Base-by-base conservation (phyloP, 31 red algal species). In the Odonthalia washingtoniensis region DNA sequence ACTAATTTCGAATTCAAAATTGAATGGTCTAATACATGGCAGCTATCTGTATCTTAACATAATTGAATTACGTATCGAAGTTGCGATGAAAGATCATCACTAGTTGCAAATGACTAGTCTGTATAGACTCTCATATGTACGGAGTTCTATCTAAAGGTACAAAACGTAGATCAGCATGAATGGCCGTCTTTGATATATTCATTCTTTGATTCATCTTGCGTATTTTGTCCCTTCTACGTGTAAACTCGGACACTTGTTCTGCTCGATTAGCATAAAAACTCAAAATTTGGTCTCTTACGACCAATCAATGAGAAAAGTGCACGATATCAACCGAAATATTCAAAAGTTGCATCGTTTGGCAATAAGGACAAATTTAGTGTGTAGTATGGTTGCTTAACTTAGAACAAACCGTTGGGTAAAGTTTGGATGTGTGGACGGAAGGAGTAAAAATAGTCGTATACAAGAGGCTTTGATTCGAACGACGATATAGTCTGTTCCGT, bases 61-160 rank as follows among this genome's bases (percentile, higher is more conserved):
- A 77, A 62, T 70, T 74, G 41, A 40, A 84, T 72, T 30, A 77
- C 30, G 4, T 73, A 84, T 4, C 80, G 0, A 32, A 74, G 80
- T 38, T 76, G 80, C 26, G 80, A 77, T 4, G 0, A 37, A 27
- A 37, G 80, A 40, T 84, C 80, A 0, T 84, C 80, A 62, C 73
- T 84, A 0, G 38, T 36, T 0, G 49, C 77, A 81, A 81, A 81
- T 26, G 40, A 53, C 0, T 0, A 38, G 60, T 81, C 77, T 14
- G 77, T 38, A 66, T 81, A 81, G 5, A 81, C 77, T 0, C 0
- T 0, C 40, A 81, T 18, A 33, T 65, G 77, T 5, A 65, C 39
- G n/a, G 77, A 81, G 27, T 21, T 0, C 0, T 0, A 65, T 12
- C 46, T 44, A 0, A 81, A 18, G 27, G 31, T 0, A 26, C 72